A percentile compares a stretch with the other conserved stretches of the same genome.
phyloP scores from a whole-genome alignment of 78 protist genomes.

The Corallochytrium limacisporum region DNA sequence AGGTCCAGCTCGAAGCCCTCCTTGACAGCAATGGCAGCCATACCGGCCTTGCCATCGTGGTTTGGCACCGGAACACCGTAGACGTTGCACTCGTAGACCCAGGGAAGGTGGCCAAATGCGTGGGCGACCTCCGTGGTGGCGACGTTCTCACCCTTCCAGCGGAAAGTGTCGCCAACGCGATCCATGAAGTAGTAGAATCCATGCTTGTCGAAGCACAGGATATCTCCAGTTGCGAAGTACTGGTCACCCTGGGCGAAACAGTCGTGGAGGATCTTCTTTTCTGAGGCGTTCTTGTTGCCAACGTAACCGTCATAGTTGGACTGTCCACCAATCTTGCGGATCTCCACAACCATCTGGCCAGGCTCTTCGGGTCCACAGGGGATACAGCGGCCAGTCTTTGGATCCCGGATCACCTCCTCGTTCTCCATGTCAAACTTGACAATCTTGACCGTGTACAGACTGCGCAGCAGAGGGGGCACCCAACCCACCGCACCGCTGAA shows the following conservation, averaged over 20 bases:
- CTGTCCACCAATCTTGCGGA: too few species aligned
- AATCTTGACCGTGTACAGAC: neutral
- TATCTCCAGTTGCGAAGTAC: conserved; percentile 25
- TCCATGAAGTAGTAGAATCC: conserved; percentile 39
- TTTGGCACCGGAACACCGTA: neutral
- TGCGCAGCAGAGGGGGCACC: neutral
- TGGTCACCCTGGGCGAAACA: conserved; percentile 4
- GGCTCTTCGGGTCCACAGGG: neutral
- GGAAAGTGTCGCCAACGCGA: conserved; percentile 39
- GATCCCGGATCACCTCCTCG: neutral
- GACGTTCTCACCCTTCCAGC: conserved; percentile 47
- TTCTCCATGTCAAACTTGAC: conserved; percentile 4
- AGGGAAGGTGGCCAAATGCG: conserved; percentile 1
- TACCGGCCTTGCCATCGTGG: too few species aligned
- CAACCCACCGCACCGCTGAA: neutral
- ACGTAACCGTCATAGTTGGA: too few species aligned
- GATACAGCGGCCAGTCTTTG: conserved; percentile 5
- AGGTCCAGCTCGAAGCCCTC: too few species aligned
- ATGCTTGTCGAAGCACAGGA: neutral
- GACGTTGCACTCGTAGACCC: too few species aligned
- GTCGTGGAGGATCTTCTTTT: too few species aligned
- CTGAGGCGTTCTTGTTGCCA: too few species aligned
- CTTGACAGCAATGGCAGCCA: too few species aligned
- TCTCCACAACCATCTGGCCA: conserved; percentile 16
- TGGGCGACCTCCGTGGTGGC: conserved; percentile 25